Percentiles rank a stretch among this genome's conserved stretches.
phyloP scores from a whole-genome alignment of 116 monocot species.

The Posidonia oceanica region DNA sequence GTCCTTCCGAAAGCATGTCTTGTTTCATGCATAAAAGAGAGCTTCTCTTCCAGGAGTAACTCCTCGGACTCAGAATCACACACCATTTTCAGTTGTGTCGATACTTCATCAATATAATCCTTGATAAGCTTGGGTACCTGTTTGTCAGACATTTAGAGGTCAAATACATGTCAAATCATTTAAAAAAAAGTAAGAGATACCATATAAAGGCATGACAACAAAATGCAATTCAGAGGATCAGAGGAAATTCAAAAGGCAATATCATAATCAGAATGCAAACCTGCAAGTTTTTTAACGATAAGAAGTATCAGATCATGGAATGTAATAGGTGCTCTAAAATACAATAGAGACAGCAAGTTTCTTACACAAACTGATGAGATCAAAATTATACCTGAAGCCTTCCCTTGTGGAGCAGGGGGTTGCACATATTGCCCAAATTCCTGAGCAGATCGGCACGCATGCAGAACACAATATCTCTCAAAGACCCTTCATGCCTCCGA shows the following conservation, averaged over 20 bases:
- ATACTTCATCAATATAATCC: slow-evolving; percentile 91
- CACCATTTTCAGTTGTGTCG: slow-evolving; percentile 73
- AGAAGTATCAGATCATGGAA: not conserved
- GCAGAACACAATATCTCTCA: slow-evolving; percentile 83
- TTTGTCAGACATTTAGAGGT: not conserved
- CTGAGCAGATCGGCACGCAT: slow-evolving; percentile 86
- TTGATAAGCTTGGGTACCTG: slow-evolving; percentile 85
- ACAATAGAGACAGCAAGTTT: too few relatives aligned
- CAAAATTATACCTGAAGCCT: slow-evolving; percentile 63
- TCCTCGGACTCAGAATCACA: slow-evolving; percentile 83
- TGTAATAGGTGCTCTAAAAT: too few relatives aligned
- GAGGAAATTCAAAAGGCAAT: not conserved
- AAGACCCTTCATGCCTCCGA: slow-evolving; percentile 65
- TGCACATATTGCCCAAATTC: slow-evolving; percentile 93
- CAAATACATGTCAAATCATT: too few relatives aligned
- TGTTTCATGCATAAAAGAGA: slow-evolving; percentile 94
- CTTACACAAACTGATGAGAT: too few relatives aligned
- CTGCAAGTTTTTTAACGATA: not conserved
- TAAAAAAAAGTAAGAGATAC: too few relatives aligned
- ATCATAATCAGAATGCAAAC: not conserved
- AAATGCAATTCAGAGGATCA: too few relatives aligned
- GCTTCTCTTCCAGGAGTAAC: slow-evolving; percentile 81
- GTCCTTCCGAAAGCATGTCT: slow-evolving; percentile 94
- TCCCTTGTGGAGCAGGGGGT: slow-evolving; percentile 77
- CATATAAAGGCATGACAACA: too few relatives aligned